Evolutionary conservation across 2,329 filamentous ascomycete genomes (phyloP).

Genomic region (Uncinocarpus reesii): DNA sequence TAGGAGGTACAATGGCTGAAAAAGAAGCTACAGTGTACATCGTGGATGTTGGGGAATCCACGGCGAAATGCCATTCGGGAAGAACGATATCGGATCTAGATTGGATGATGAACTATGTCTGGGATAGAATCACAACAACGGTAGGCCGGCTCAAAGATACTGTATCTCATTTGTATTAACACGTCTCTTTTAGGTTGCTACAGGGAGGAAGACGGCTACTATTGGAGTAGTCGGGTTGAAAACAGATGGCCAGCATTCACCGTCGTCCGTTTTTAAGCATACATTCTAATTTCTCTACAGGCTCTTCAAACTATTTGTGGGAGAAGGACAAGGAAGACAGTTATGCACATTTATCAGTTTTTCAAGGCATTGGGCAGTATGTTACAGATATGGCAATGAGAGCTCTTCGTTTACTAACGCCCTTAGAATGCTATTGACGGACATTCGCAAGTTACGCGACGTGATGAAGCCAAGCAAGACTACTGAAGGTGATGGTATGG

Average conservation of each 20-base stretch:
- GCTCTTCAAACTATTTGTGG: constrained; percentile 55
- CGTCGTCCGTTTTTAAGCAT: neutral
- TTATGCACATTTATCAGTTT: constrained; percentile 71
- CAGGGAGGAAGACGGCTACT: constrained; percentile 62
- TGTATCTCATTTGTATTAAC: neutral
- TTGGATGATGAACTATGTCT: constrained; percentile 82
- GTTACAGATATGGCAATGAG: constrained; percentile 32
- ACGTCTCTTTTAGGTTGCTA: constrained; percentile 40
- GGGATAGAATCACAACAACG: constrained; percentile 78
- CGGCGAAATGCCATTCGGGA: constrained; percentile 61
- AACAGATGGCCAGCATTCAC: constrained; percentile 49
- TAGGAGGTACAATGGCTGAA: constrained; percentile 58
- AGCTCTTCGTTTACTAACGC: neutral
- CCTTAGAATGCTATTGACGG: constrained; percentile 52
- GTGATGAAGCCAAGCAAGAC: constrained; percentile 58
- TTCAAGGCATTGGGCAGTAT: constrained; percentile 55
- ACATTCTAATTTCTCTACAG: constrained; percentile 26
- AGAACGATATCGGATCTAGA: constrained; percentile 72
- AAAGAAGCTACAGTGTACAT: constrained; percentile 93
- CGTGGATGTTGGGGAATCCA: constrained; percentile 77
- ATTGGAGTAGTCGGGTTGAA: constrained; percentile 74
- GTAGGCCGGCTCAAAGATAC: constrained; percentile 34
- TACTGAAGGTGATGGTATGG: constrained; percentile 59
- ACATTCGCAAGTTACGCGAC: constrained; percentile 55
- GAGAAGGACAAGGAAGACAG: constrained; percentile 49